A percentile compares a stretch with the other conserved stretches of the same genome.
phyloP scores from a whole-genome alignment of 2,329 filamentous ascomycete genomes.

The Aspergillus ruber region DNA sequence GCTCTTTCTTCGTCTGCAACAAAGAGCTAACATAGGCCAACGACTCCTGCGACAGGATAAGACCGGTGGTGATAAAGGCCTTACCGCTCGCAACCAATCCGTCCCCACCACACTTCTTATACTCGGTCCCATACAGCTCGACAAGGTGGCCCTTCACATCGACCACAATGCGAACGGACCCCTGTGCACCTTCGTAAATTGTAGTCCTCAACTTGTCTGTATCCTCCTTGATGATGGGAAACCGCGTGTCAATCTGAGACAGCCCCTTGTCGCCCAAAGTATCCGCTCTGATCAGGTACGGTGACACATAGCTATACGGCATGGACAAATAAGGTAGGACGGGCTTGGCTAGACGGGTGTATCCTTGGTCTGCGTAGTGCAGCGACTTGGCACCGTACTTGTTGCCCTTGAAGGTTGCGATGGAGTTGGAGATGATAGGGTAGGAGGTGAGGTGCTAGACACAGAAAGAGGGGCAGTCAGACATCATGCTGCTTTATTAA shows the following conservation, averaged over 20 bases:
- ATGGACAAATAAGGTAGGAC: conserved; percentile 70
- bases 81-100: conserved; percentile 62
- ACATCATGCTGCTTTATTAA: conserved; percentile 11
- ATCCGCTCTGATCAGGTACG: conserved; percentile 80
- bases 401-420: conserved; percentile 72
- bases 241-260: conserved; percentile 60
- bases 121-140: conserved; percentile 39
- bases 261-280: conserved; percentile 67
- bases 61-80: conserved; percentile 60
- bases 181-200: conserved; percentile 55
- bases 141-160: conserved; percentile 47
- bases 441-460: conserved; percentile 74
- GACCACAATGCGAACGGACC: conserved; percentile 58
- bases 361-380: conserved; percentile 66
- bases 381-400: conserved; percentile 79
- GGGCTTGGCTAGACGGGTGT: conserved; percentile 69
- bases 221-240: conserved; percentile 70
- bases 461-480: neutral
- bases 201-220: conserved; percentile 63
- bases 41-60: conserved; percentile 61
- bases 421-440: conserved; percentile 72
- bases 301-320: conserved; percentile 74
- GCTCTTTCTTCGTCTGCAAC: conserved; percentile 56
- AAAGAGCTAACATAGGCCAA: conserved; percentile 55
- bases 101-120: conserved; percentile 46